A percentile compares a stretch with the other conserved stretches of the same genome.
These are phyloP conservation scores for Phytophthora cactorum DNA, from an alignment of 352 stramenopile genomes.

Conservation along the genomic window DNA sequence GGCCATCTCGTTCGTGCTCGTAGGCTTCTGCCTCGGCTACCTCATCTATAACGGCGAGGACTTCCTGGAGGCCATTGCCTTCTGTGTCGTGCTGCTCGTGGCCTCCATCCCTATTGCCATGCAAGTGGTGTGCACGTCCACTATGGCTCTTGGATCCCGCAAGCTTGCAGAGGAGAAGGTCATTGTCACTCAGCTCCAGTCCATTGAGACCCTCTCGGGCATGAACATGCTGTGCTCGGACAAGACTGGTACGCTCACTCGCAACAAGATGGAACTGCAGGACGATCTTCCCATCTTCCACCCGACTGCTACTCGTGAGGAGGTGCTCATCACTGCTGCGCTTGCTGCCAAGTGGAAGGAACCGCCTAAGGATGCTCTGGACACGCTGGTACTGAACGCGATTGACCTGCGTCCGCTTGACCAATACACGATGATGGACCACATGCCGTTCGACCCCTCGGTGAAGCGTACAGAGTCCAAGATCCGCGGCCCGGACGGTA, in stretches of 20 bases:
- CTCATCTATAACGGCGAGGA: conserved; percentile 85
- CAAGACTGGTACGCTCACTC: conserved; percentile 96
- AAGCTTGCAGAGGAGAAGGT: conserved; percentile 92
- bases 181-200: conserved; percentile 91
- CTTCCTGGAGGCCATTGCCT: conserved; percentile 83
- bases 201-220: conserved; percentile 92
- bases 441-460: conserved; percentile 83
- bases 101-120: conserved; percentile 95
- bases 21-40: conserved; percentile 87
- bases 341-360: conserved; percentile 96
- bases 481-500: conserved; percentile 75
- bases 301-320: conserved; percentile 77
- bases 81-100: conserved; percentile 92
- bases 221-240: conserved; percentile 97
- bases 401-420: conserved; percentile 87
- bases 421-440: conserved; percentile 84
- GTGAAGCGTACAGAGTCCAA: conserved; percentile 95
- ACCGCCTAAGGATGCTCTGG: conserved; percentile 92
- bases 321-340: conserved; percentile 91
- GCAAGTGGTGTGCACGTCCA: conserved; percentile 93
- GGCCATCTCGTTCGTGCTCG: conserved; percentile 86
- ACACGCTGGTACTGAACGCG: conserved; percentile 91
- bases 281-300: conserved; percentile 91
- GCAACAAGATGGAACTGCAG: conserved; percentile 95
- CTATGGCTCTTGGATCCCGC: conserved; percentile 91